Conservation (phyloP, 305 asterid species). For the Stenogyne calaminthoides region DNA sequence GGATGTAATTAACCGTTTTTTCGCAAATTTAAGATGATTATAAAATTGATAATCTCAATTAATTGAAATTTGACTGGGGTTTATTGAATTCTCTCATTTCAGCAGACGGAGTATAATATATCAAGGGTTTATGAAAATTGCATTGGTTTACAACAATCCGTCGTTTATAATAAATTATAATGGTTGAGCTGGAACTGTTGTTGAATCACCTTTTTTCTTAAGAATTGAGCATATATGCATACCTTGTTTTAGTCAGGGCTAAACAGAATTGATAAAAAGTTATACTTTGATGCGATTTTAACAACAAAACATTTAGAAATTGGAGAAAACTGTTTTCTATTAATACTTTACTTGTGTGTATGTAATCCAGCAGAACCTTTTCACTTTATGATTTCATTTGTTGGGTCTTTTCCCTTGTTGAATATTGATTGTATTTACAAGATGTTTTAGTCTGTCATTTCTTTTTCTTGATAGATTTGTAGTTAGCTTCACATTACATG, state of each 20-base stretch:
- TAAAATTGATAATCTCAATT: background rate
- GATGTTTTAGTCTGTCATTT: background rate
- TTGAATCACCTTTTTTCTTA: background rate
- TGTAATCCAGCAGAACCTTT: background rate
- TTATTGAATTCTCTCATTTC: background rate
- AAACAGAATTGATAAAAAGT: background rate
- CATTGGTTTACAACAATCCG: too few species aligned
- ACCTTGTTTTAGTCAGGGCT: background rate
- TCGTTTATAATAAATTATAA: too few species aligned
- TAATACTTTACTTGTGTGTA: background rate
- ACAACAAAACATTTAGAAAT: background rate
- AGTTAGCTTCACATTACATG: constrained; percentile 29
- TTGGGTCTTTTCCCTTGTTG: constrained; percentile 1
- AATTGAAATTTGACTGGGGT: background rate
- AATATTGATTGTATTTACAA: background rate
- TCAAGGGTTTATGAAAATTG: too few species aligned
- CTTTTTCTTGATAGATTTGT: constrained; percentile 13
- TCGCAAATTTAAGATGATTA: background rate
- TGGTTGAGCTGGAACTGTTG: background rate
- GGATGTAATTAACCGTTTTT: too few species aligned
- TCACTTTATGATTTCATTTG: background rate
- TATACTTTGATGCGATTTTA: background rate
- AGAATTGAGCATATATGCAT: background rate
- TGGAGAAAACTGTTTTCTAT: background rate
- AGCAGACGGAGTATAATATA: too few species aligned